Evolutionary conservation across 805 yeast genomes (phyloP).

Genomic region (Schwanniomyces sp.): DNA sequence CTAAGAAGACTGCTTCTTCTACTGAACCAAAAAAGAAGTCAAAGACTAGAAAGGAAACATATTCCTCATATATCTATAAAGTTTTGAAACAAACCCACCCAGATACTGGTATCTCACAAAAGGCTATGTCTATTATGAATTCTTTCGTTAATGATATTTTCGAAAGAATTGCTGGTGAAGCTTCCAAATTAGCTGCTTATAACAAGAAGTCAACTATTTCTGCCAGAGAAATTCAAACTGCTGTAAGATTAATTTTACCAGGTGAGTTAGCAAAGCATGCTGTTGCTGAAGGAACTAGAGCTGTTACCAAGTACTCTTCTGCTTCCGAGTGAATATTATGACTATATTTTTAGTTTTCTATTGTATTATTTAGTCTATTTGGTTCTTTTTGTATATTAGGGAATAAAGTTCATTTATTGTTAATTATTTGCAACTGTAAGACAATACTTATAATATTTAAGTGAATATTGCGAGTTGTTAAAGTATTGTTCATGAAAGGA

Average conservation of each 20-base stretch:
- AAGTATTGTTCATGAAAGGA: too few species aligned
- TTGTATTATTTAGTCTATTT: constrained; percentile 11
- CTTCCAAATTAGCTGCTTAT: constrained; percentile 97
- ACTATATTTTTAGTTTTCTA: constrained; percentile 8
- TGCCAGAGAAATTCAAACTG: constrained; percentile 98
- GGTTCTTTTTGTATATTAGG: constrained; percentile 9
- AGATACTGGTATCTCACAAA: constrained; percentile 98
- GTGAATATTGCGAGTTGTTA: too few species aligned
- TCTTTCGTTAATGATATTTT: constrained; percentile 97
- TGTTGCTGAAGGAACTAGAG: constrained; percentile 97
- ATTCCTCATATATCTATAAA: constrained; percentile 97
- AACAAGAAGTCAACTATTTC: constrained; percentile 97
- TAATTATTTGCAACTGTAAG: background rate
- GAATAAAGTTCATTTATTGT: constrained; percentile 5
- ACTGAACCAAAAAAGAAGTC: constrained; percentile 86
- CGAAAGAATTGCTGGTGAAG: constrained; percentile 97
- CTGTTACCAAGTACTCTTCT: constrained; percentile 94
- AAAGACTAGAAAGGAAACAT: constrained; percentile 96
- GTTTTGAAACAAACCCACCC: constrained; percentile 98
- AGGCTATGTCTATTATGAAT: constrained; percentile 98
- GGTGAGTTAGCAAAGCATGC: constrained; percentile 99
- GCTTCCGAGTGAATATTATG: constrained; percentile 33
- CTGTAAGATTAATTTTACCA: constrained; percentile 95
- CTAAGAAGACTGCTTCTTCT: constrained; percentile 82
- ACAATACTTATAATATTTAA: too few species aligned